Percentiles rank a stretch among this genome's conserved stretches.
Conservation (phyloP, 176 grass and related monocot genomes). For the Coix lacrymajobi region DNA sequence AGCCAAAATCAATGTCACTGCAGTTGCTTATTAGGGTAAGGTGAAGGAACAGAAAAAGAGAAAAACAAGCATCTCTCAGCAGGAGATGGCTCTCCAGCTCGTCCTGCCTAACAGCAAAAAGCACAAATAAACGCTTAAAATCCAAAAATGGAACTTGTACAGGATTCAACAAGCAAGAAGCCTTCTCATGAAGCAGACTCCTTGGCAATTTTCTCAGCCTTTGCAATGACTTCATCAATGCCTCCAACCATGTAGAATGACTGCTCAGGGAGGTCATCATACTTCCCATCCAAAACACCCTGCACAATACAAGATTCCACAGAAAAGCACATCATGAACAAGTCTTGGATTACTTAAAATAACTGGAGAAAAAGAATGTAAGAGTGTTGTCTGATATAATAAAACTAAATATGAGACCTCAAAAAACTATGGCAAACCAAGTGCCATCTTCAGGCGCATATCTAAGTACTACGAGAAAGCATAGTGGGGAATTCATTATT, state of each 20-base stretch:
- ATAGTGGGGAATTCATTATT: not conserved
- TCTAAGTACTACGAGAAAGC: not conserved
- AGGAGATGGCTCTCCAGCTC: slow-evolving; percentile 49
- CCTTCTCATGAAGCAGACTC: slow-evolving; percentile 59
- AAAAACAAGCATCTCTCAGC: slow-evolving; percentile 39
- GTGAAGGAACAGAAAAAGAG: not conserved
- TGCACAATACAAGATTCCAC: not conserved
- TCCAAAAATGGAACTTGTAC: slow-evolving; percentile 67
- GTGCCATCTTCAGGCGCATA: not conserved
- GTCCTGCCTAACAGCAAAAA: slow-evolving; percentile 41
- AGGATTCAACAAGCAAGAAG: slow-evolving; percentile 5
- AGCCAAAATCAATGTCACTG: slow-evolving; percentile 32
- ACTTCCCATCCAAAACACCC: slow-evolving; percentile 95
- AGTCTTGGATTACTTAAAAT: not conserved
- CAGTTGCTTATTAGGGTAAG: slow-evolving; percentile 42
- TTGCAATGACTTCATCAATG: slow-evolving; percentile 91
- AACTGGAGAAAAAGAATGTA: not conserved
- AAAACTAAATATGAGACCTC: not conserved
- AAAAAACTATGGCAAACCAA: not conserved
- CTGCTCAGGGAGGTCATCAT: slow-evolving; percentile 80
- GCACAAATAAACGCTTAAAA: slow-evolving; percentile 29
- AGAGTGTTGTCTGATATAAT: not conserved
- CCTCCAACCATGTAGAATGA: slow-evolving; percentile 96
- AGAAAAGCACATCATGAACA: not conserved
- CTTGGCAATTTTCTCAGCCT: slow-evolving; percentile 84